Base-by-base conservation (phyloP, 140 eudicot genomes). In the Stevia rebaudiana region DNA sequence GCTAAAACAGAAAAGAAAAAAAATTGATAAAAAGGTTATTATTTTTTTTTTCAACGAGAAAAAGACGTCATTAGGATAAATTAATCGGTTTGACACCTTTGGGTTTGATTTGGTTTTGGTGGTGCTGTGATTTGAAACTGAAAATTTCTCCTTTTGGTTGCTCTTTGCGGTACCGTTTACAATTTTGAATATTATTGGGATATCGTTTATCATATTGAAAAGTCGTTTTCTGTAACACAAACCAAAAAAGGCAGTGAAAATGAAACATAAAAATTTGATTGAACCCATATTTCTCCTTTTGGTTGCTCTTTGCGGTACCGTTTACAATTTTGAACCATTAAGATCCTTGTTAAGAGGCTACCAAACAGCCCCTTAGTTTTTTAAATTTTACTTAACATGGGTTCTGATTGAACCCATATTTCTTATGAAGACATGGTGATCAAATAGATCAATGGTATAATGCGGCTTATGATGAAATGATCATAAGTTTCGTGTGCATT, bases 271-370 rank as follows among this genome's bases (percentile, higher is more conserved):
- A n/a, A 62, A 55, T 65, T 25, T 61, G 67, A 61, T n/a, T n/a
- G n/a, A n/a, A n/a, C n/a, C n/a, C n/a, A n/a, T n/a, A 87, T 71
- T 80, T 84, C 53, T 82, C 94, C 74, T 82, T 88, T 53, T 63
- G 79, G 50, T 69, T 85, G 67, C 75, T 82, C 77, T 84, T 82
- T 21, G 76, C 85, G 37, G 69, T 44, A 39, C 94, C 89, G 41
- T 76, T 88, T 53, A 84, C 95, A 61, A 81, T 80, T 77, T 87
- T 94, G 67, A 65, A 87, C 62, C 22, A 94, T 76, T 21, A 94
- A 94, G 62, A 88, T 83, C n/a, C 39, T 84, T 87, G 41, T 88
- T 88, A n/a, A n/a, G n/a, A n/a, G n/a, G n/a, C n/a, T n/a, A n/a
- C n/a, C n/a, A n/a, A n/a, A n/a, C n/a, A n/a, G n/a, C n/a, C n/a